phyloP scores from a whole-genome alignment of 345 rosid genomes.

The Brassica rapa region DNA sequence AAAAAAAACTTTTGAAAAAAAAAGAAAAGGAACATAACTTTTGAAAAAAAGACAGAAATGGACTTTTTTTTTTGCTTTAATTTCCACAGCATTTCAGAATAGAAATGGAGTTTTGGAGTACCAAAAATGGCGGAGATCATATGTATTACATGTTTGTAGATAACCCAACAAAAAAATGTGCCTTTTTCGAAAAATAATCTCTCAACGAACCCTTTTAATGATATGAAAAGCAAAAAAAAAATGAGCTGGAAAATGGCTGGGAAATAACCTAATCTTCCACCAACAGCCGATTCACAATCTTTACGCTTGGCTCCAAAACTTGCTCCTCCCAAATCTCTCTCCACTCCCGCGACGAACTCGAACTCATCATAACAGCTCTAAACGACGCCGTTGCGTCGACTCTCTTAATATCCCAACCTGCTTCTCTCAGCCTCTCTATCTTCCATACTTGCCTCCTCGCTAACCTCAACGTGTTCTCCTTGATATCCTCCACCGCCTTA shows the following conservation, averaged over 20 bases:
- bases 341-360: conserved; percentile 40
- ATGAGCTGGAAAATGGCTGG: conserved; percentile 47
- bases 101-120: conserved; percentile 13
- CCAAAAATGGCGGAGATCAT: conserved; percentile 40
- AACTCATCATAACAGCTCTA: conserved; percentile 40
- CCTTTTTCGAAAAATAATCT: background rate
- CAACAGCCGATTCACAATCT: conserved; percentile 76
- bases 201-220: background rate
- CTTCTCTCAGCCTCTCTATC: conserved; percentile 54
- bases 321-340: conserved; percentile 69
- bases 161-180: background rate
- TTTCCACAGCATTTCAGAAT: background rate
- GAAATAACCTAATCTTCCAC: conserved; percentile 62
- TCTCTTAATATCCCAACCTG: conserved; percentile 72
- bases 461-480: conserved; percentile 74
- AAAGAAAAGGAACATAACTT: background rate
- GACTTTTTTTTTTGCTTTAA: background rate
- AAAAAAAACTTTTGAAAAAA: background rate
- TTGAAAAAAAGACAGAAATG: background rate
- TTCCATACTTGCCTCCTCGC: conserved; percentile 77
- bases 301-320: conserved; percentile 75
- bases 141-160: conserved; percentile 10
- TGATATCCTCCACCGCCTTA: conserved; percentile 67
- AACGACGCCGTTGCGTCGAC: conserved; percentile 83
- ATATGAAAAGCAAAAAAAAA: background rate